Evolutionary conservation across 441 rosid species (phyloP).

Genomic region (Omphalea diandra): DNA sequence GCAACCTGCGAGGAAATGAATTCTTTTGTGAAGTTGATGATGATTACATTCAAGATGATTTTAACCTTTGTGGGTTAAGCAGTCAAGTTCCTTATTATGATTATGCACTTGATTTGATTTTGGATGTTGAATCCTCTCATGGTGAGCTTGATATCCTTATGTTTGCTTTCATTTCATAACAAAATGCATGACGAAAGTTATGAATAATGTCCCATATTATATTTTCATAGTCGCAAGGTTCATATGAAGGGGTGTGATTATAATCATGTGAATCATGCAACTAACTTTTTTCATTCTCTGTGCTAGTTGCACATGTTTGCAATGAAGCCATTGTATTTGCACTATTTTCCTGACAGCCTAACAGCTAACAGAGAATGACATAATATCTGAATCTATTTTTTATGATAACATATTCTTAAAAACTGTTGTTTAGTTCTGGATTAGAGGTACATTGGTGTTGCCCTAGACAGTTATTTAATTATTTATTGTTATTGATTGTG

Average conservation of each 20-base stretch:
- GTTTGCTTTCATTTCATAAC: background rate
- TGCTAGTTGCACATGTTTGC: background rate
- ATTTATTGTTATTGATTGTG: slow-evolving; percentile 36
- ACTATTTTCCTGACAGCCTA: background rate
- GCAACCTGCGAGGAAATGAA: slow-evolving; percentile 89
- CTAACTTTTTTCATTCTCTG: background rate
- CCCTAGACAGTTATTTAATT: slow-evolving; percentile 10
- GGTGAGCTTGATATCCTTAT: slow-evolving; percentile 40
- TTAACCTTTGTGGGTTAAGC: slow-evolving; percentile 92
- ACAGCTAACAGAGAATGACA: background rate
- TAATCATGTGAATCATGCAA: background rate
- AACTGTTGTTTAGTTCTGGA: too few species aligned
- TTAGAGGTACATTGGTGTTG: slow-evolving; percentile 5
- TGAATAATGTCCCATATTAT: background rate
- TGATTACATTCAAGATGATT: slow-evolving; percentile 92
- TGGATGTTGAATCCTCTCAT: slow-evolving; percentile 90
- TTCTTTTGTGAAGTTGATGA: slow-evolving; percentile 96
- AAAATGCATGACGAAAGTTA: background rate
- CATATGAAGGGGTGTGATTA: background rate
- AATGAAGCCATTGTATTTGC: background rate
- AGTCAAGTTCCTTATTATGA: slow-evolving; percentile 94
- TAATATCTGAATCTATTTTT: background rate
- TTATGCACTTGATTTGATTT: slow-evolving; percentile 83
- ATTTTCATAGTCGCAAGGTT: background rate
- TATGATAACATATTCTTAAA: too few species aligned